These are phyloP conservation scores for Physcia stellaris DNA, from an alignment of 495 filamentous ascomycete species.

Conservation along the genomic window DNA sequence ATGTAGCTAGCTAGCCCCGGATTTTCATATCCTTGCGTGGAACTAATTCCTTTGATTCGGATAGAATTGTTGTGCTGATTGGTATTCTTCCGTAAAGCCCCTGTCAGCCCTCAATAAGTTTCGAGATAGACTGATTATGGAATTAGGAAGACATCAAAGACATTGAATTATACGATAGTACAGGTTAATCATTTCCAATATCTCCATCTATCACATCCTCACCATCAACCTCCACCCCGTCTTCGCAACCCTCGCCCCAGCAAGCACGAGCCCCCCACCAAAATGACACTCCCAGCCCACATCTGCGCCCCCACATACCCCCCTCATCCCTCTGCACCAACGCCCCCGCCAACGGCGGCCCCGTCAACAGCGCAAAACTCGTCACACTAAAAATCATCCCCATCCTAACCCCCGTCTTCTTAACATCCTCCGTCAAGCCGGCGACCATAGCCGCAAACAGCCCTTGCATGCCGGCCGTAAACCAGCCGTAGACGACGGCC, in stretches of 20 bases:
- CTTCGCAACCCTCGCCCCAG: slow-evolving; percentile 4
- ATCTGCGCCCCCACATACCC: slow-evolving; percentile 46
- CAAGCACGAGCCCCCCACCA: slow-evolving; percentile 3
- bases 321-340: slow-evolving; percentile 37
- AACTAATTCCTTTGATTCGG: too few relatives aligned
- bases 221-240: slow-evolving; percentile 9
- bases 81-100: too few relatives aligned
- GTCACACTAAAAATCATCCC: slow-evolving; percentile 73
- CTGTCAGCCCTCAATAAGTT: too few relatives aligned
- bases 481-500: slow-evolving; percentile 49
- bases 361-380: slow-evolving; percentile 57
- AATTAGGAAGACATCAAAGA: too few relatives aligned
- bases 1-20: too few relatives aligned
- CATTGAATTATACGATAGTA: too few relatives aligned
- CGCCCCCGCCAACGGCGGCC: slow-evolving; percentile 60
- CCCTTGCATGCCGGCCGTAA: slow-evolving; percentile 53
- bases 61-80: too few relatives aligned
- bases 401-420: slow-evolving; percentile 57
- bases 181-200: too few relatives aligned
- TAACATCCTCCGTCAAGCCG: slow-evolving; percentile 46
- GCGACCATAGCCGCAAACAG: slow-evolving; percentile 39
- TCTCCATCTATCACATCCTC: too few relatives aligned
- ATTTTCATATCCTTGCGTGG: too few relatives aligned
- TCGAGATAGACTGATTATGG: too few relatives aligned
- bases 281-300: slow-evolving; percentile 20